A percentile compares a stretch with the other conserved stretches of the same genome.
These are phyloP conservation scores for Wickerhamiella allomyrinae DNA, from an alignment of 805 yeast species.

Conservation along the genomic window DNA sequence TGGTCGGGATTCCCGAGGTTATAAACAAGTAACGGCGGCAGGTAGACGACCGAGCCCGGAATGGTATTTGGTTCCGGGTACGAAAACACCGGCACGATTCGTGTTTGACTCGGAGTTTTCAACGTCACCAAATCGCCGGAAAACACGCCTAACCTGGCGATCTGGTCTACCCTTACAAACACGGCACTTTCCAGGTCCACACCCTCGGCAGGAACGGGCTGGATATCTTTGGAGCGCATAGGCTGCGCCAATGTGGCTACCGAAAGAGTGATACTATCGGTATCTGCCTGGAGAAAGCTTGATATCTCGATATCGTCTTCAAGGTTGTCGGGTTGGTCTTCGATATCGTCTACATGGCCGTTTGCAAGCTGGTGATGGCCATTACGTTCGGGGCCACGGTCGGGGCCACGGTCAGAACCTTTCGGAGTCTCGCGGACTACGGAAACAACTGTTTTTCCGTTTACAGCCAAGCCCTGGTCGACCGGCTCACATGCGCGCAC, in stretches of 20 bases:
- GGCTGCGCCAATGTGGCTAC: slow-evolving; percentile 6
- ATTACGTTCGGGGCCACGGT: not conserved
- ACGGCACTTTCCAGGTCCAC: slow-evolving; percentile 37
- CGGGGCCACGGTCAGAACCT: not conserved
- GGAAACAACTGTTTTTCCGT: slow-evolving; percentile 35
- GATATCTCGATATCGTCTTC: slow-evolving; percentile 18
- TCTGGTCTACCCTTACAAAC: slow-evolving; percentile 34
- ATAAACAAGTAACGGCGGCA: slow-evolving; percentile 48
- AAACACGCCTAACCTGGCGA: slow-evolving; percentile 45
- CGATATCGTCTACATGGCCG: slow-evolving; percentile 2
- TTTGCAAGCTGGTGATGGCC: too few relatives aligned
- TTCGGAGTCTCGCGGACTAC: slow-evolving; percentile 30
- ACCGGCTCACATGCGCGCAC: slow-evolving; percentile 58
- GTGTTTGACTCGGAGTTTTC: slow-evolving; percentile 7
- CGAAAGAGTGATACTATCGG: slow-evolving; percentile 2
- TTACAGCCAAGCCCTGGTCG: slow-evolving; percentile 43
- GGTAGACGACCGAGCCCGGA: slow-evolving; percentile 29
- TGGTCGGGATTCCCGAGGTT: slow-evolving; percentile 31
- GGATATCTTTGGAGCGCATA: slow-evolving; percentile 7
- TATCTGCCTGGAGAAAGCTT: slow-evolving; percentile 8
- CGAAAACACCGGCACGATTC: slow-evolving; percentile 37
- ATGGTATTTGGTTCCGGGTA: slow-evolving; percentile 49
- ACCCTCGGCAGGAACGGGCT: slow-evolving; percentile 13
- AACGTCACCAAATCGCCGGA: slow-evolving; percentile 48
- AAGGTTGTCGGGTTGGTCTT: slow-evolving; percentile 7